A percentile compares a stretch with the other conserved stretches of the same genome.
Evolutionary conservation across 331 rosid genomes (phyloP).

Genomic region (Pyracantha coccinea): DNA sequence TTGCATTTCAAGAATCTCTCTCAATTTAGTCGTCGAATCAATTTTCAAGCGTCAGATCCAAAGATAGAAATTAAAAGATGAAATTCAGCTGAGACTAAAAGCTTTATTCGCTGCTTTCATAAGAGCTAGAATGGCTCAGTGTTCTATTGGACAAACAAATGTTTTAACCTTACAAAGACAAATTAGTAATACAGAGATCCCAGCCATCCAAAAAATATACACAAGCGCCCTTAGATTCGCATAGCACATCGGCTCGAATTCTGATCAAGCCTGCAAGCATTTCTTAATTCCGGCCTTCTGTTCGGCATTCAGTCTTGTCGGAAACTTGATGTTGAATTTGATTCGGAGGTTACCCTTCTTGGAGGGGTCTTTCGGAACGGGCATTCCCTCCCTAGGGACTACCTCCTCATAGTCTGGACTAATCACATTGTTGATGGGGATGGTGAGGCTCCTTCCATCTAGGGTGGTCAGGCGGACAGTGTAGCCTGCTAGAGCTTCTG

Average conservation of each 20-base stretch:
- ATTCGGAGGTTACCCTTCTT: constrained; percentile 65
- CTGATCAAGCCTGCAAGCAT: constrained; percentile 26
- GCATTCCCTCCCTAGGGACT: constrained; percentile 75
- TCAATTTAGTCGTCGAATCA: no score
- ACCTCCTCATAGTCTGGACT: constrained; percentile 62
- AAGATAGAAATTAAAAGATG: no score
- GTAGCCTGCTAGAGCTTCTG: constrained; percentile 50
- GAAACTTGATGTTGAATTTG: constrained; percentile 55
- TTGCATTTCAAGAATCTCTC: no score
- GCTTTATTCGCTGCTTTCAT: no score
- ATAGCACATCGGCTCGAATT: neutral
- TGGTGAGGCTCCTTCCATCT: constrained; percentile 62
- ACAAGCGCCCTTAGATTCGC: neutral
- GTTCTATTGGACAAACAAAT: neutral
- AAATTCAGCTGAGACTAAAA: no score
- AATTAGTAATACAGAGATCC: constrained; percentile 12
- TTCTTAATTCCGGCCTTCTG: constrained; percentile 51
- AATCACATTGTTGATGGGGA: constrained; percentile 44
- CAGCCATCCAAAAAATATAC: constrained; percentile 18
- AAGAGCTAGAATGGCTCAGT: no score
- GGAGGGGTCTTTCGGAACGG: constrained; percentile 67
- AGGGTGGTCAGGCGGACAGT: constrained; percentile 49
- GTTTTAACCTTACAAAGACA: neutral
- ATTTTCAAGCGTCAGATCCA: no score
- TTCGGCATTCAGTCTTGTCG: constrained; percentile 36